A percentile compares a stretch with the other conserved stretches of the same genome.
Conservation (phyloP, 2,329 filamentous ascomycete genomes). For the Stagonosporopsis tanaceti region DNA sequence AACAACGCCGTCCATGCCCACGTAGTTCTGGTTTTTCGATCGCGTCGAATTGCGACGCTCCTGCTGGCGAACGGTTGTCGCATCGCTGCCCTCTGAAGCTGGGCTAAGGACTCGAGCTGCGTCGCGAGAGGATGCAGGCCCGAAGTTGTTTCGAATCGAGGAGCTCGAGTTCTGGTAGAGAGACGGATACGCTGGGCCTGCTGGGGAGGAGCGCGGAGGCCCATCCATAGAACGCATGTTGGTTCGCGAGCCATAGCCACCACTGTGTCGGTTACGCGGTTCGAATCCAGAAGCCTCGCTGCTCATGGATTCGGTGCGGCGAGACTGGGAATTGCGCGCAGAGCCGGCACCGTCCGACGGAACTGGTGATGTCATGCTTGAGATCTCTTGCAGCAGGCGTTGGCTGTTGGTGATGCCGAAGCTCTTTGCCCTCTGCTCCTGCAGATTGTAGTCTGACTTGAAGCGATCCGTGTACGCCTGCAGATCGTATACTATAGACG, state of each 20-base stretch:
- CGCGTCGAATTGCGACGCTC: conserved; percentile 35
- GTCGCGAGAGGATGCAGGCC: conserved; percentile 31
- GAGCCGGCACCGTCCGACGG: conserved; percentile 53
- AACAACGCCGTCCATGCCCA: conserved; percentile 40
- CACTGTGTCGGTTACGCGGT: conserved; percentile 65
- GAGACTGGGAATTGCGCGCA: conserved; percentile 53
- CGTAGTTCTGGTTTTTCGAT: conserved; percentile 33
- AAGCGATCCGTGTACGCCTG: conserved; percentile 80
- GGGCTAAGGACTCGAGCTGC: conserved; percentile 37
- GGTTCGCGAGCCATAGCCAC: conserved; percentile 61
- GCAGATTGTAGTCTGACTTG: conserved; percentile 76
- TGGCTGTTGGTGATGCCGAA: conserved; percentile 77
- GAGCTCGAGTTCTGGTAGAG: conserved; percentile 27
- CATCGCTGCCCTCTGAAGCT: conserved; percentile 40
- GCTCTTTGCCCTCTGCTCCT: conserved; percentile 72
- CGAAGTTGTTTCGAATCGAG: conserved; percentile 27
- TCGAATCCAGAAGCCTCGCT: conserved; percentile 48
- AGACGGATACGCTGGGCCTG: conserved; percentile 34
- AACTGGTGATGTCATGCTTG: conserved; percentile 66
- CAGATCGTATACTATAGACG: conserved; percentile 68
- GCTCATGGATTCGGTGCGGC: conserved; percentile 53
- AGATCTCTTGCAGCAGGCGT: conserved; percentile 63
- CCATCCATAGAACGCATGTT: conserved; percentile 39
- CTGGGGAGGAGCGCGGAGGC: conserved; percentile 39
- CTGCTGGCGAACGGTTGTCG: conserved; percentile 31